Percentiles rank a stretch among this genome's conserved stretches.
phyloP scores from a whole-genome alignment of 192 early-diverging fungal species.

The Chytriomyces sp. region DNA sequence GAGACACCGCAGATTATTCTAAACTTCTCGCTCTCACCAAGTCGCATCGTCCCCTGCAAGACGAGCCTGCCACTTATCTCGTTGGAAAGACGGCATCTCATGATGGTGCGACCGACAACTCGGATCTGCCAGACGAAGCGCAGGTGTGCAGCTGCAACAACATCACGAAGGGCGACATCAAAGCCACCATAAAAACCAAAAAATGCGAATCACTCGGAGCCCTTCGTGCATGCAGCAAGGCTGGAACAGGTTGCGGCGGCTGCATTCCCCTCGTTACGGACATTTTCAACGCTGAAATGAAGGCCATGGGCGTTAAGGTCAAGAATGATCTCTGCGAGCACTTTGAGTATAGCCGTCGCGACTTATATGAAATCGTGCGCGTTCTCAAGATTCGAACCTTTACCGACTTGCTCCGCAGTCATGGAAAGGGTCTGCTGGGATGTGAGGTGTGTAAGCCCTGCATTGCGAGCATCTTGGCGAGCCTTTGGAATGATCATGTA shows the following conservation, averaged over 20 bases:
- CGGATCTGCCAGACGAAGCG: constrained; percentile 66
- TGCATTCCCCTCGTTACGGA: constrained; percentile 60
- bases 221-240: constrained; percentile 62
- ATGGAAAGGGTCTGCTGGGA: constrained; percentile 49
- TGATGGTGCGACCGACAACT: constrained; percentile 42
- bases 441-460: constrained; percentile 66
- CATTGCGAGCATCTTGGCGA: constrained; percentile 65
- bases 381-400: constrained; percentile 60
- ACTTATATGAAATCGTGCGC: constrained; percentile 64
- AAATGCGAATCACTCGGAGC: constrained; percentile 53
- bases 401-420: constrained; percentile 48
- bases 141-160: constrained; percentile 77
- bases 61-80: constrained; percentile 59
- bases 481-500: constrained; percentile 67
- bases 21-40: constrained; percentile 63
- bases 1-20: constrained; percentile 67
- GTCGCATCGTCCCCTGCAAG: constrained; percentile 47
- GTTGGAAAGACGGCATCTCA: constrained; percentile 26
- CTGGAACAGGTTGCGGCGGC: constrained; percentile 65
- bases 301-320: constrained; percentile 56
- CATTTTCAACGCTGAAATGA: constrained; percentile 65
- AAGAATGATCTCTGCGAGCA: constrained; percentile 62
- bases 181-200: constrained; percentile 43
- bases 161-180: constrained; percentile 62
- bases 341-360: constrained; percentile 59